A percentile compares a stretch with the other conserved stretches of the same genome.
Conservation (phyloP, 1,284 basidiomycete species). For the Trichosporon sp. region DNA sequence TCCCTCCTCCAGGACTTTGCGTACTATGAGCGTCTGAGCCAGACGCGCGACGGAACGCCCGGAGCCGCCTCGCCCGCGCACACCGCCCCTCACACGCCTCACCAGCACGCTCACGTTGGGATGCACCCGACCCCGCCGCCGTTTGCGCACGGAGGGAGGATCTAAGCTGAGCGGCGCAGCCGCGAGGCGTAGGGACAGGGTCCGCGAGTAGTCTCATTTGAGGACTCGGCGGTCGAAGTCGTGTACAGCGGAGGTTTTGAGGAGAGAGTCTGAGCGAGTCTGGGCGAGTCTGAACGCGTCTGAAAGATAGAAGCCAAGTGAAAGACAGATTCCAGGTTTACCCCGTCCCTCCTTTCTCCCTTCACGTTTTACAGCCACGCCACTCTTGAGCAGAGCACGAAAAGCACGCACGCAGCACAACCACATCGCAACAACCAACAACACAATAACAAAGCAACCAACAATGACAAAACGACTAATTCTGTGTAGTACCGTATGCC, state of each 20-base stretch:
- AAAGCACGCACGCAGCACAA: neutral
- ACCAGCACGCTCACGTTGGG: neutral
- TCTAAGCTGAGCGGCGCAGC: neutral
- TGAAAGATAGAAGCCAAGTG: neutral
- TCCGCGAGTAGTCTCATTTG: too few relatives aligned
- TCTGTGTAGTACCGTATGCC: constrained; percentile 6
- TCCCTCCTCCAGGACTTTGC: constrained; percentile 91
- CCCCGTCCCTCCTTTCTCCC: neutral
- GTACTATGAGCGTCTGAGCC: constrained; percentile 69
- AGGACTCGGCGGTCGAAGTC: too few relatives aligned
- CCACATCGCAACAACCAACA: neutral
- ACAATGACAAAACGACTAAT: neutral
- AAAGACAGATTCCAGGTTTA: neutral
- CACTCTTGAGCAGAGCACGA: too few relatives aligned
- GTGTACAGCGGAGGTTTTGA: too few relatives aligned
- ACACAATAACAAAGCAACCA: too few relatives aligned
- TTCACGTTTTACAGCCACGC: neutral
- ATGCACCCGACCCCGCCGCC: constrained; percentile 17
- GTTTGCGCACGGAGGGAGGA: constrained; percentile 4
- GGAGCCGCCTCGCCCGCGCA: constrained; percentile 13
- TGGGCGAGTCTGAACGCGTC: too few relatives aligned
- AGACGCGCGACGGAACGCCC: constrained; percentile 21
- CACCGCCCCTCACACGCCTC: constrained; percentile 5
- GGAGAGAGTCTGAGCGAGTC: too few relatives aligned
- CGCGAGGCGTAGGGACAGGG: too few relatives aligned